Percentiles rank a stretch among this genome's conserved stretches.
Evolutionary conservation across 176 grass and related monocot genomes (phyloP).

Genomic region (Musa troglodytarum): DNA sequence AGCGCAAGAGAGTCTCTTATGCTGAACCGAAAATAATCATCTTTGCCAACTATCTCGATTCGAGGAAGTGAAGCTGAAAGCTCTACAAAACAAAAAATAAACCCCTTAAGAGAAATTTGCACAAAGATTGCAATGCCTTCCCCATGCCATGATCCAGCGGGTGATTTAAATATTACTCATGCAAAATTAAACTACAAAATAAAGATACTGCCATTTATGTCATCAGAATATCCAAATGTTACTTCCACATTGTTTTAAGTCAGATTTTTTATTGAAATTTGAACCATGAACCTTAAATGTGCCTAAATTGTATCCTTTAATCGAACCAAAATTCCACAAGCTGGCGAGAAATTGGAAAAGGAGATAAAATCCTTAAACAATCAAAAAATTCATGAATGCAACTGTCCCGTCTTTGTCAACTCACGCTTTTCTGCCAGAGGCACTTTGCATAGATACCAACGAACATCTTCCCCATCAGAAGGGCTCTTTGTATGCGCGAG

Average conservation of each 20-base stretch:
- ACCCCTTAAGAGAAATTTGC: background rate
- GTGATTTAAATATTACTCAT: background rate
- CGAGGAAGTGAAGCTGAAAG: slow-evolving; percentile 68
- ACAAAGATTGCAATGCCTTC: background rate
- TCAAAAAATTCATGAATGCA: background rate
- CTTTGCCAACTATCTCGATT: slow-evolving; percentile 80
- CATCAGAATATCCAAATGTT: background rate
- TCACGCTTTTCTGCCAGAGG: slow-evolving; percentile 64
- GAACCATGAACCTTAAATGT: background rate
- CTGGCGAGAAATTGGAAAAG: too few species aligned
- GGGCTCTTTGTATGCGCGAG: slow-evolving; percentile 79
- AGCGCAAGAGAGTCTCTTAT: slow-evolving; percentile 79
- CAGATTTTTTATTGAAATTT: background rate
- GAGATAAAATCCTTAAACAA: background rate
- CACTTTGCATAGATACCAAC: slow-evolving; percentile 92
- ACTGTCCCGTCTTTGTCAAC: background rate
- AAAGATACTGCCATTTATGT: background rate
- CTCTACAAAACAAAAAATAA: slow-evolving; percentile 32
- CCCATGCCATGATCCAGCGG: background rate
- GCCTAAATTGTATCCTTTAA: background rate
- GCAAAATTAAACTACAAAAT: background rate
- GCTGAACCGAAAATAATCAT: slow-evolving; percentile 93
- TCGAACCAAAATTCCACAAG: background rate
- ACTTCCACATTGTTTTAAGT: background rate
- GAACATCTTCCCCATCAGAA: slow-evolving; percentile 75